Base-by-base conservation (phyloP, 179 eudicot species). In the Pouteria campechiana region DNA sequence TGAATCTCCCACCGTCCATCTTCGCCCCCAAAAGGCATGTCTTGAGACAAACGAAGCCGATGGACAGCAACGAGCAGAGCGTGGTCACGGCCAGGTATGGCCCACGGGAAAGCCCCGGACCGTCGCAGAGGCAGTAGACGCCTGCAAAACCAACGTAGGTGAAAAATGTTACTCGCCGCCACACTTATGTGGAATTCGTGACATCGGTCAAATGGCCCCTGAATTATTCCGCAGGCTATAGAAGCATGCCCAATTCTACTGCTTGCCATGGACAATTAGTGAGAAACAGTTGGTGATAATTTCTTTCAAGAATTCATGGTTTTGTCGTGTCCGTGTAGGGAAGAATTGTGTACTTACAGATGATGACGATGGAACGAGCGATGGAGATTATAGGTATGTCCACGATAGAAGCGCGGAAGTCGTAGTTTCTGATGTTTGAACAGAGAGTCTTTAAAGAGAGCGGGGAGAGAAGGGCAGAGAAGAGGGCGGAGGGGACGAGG, bases 111-210 rank as follows among this genome's bases (percentile, higher is more conserved):
- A 79, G 57, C 45, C 72, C 63, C 11, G 96, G 98, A 5, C 98
- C 94, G 35, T 90, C 98, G 37, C 98, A 90, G 14, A 92, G 75
- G 46, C 98, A 75, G 37, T 90, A 90, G 28, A 86, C 95, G 63
- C 95, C 98, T 90, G 15, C 29, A 20, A 48, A 24, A 6, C 11
- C 28, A 43, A 0, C n/a, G n/a, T n/a, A n/a, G n/a, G n/a, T n/a
- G n/a, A n/a, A n/a, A n/a, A n/a, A n/a, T n/a, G n/a, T n/a, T n/a
- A n/a, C n/a, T n/a, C n/a, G n/a, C n/a, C n/a, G n/a, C n/a, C n/a
- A n/a, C n/a, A n/a, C n/a, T n/a, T n/a, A n/a, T n/a, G n/a, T n/a
- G n/a, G n/a, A n/a, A n/a, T n/a, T n/a, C n/a, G n/a, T n/a, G n/a
- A n/a, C n/a, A n/a, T n/a, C n/a, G n/a, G n/a, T n/a, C n/a, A n/a